phyloP scores from a whole-genome alignment of 2,329 filamentous ascomycete genomes.

The Massarina eburnea region DNA sequence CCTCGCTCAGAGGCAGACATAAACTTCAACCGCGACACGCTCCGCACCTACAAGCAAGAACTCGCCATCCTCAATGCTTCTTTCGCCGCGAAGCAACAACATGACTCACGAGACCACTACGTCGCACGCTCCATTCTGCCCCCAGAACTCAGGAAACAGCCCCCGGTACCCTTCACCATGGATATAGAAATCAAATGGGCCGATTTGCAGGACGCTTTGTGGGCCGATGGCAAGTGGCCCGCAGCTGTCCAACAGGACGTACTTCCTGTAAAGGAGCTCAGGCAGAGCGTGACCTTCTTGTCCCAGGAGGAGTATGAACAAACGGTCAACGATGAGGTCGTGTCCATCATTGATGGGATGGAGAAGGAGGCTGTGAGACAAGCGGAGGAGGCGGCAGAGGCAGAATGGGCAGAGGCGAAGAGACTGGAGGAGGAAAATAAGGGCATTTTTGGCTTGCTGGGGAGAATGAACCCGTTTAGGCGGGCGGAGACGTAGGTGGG shows the following conservation, averaged over 20 bases:
- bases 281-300: slow-evolving; percentile 14
- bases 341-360: slow-evolving; percentile 14
- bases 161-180: slow-evolving; percentile 25
- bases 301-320: slow-evolving; percentile 23
- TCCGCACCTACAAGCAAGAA: slow-evolving; percentile 14
- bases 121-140: slow-evolving; percentile 29
- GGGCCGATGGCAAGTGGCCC: slow-evolving; percentile 24
- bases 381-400: slow-evolving; percentile 2
- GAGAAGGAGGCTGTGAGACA: slow-evolving; percentile 6
- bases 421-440: neutral
- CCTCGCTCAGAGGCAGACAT: slow-evolving; percentile 12
- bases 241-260: slow-evolving; percentile 24
- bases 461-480: neutral
- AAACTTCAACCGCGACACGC: slow-evolving; percentile 13
- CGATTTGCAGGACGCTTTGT: slow-evolving; percentile 35
- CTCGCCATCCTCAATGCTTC: slow-evolving; percentile 23
- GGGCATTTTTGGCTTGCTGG: neutral
- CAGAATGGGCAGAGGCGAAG: neutral
- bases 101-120: slow-evolving; percentile 20
- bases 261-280: slow-evolving; percentile 14
- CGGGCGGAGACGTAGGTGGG: neutral
- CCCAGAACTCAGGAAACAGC: slow-evolving; percentile 14
- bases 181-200: slow-evolving; percentile 37
- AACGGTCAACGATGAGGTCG: slow-evolving; percentile 20
- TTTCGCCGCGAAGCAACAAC: slow-evolving; percentile 22